Conservation (phyloP, 176 grass and related monocot genomes). For the Avena atlantica region DNA sequence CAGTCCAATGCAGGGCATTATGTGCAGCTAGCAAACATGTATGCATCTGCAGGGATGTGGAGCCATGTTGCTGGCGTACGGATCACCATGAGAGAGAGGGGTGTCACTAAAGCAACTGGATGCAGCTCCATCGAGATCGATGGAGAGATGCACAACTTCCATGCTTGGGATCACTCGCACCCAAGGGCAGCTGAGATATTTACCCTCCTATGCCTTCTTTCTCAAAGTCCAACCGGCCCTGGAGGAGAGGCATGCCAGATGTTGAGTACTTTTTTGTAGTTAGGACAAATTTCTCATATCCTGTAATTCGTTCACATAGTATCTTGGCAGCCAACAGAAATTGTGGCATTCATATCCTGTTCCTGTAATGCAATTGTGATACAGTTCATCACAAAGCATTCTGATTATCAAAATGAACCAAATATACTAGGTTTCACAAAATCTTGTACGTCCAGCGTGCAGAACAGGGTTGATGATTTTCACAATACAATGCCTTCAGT, state of each 20-base stretch:
- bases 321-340: conserved; percentile 15
- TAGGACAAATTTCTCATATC: conserved; percentile 5
- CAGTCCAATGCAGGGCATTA: conserved; percentile 70
- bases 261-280: conserved; percentile 14
- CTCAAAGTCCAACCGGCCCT: conserved; percentile 26
- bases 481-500: background rate
- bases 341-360: conserved; percentile 12
- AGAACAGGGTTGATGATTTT: background rate
- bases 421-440: background rate
- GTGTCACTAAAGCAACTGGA: conserved; percentile 62
- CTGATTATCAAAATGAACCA: conserved; percentile 26
- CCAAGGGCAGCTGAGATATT: conserved; percentile 39
- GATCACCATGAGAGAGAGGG: conserved; percentile 69
- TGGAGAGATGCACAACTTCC: conserved; percentile 51
- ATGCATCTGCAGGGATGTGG: conserved; percentile 76
- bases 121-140: conserved; percentile 58
- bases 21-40: conserved; percentile 83
- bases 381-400: background rate
- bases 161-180: conserved; percentile 48
- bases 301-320: conserved; percentile 31
- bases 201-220: conserved; percentile 44
- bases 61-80: conserved; percentile 59
- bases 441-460: background rate
- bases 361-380: background rate
- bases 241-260: conserved; percentile 10